Conservation (phyloP, 225 moss, liverwort and hornwort genomes). For the Antitrichia curtipendula region DNA sequence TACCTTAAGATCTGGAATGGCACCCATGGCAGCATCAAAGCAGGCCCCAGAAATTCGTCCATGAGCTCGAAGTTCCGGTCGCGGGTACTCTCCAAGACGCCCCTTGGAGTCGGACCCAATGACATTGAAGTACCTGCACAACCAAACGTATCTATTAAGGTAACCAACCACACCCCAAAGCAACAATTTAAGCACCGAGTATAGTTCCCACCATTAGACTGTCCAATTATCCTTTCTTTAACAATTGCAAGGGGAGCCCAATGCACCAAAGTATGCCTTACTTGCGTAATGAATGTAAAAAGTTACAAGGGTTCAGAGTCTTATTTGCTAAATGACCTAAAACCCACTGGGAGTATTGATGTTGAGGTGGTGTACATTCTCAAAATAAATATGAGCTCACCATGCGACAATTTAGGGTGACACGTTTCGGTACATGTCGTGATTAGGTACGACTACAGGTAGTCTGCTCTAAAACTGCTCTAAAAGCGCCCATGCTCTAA, state of each 20-base stretch:
- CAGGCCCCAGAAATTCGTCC: constrained; percentile 93
- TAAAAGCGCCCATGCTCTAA: no score
- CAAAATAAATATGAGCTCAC: neutral
- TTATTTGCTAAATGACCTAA: neutral
- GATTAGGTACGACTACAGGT: neutral
- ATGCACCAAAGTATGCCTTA: neutral
- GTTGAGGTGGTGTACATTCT: neutral
- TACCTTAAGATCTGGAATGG: constrained; percentile 57
- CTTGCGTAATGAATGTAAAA: neutral
- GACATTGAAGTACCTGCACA: constrained; percentile 82
- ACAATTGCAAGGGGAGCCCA: neutral
- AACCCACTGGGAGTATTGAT: neutral
- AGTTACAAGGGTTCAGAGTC: neutral
- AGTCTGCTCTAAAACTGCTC: no score
- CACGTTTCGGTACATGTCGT: neutral
- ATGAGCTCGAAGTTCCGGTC: constrained; percentile 69
- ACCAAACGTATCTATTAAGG: neutral
- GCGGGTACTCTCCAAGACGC: constrained; percentile 84
- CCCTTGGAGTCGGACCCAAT: constrained; percentile 82
- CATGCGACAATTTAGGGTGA: neutral
- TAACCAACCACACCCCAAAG: neutral
- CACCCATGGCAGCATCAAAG: constrained; percentile 81
- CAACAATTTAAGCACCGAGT: neutral
- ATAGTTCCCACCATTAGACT: neutral
- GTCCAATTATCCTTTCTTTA: no score